Conservation (phyloP, 306 rosid genomes). For the Corylus avellana region DNA sequence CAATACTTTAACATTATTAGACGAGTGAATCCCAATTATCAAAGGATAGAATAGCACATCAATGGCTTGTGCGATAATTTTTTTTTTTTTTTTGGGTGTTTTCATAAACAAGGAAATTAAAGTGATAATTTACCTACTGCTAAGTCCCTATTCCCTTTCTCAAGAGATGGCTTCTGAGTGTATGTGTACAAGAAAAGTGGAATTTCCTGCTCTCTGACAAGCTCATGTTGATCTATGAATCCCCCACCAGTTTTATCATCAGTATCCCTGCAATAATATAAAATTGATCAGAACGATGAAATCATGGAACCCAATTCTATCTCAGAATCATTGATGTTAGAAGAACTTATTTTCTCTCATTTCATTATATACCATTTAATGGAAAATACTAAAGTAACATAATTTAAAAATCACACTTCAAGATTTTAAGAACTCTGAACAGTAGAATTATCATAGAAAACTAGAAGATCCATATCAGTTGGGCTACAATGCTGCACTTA, state of each 20-base stretch:
- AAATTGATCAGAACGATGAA: neutral
- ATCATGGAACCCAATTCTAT: no score
- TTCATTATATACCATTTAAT: no score
- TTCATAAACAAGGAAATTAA: slow-evolving; percentile 1
- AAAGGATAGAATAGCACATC: neutral
- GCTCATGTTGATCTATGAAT: slow-evolving; percentile 31
- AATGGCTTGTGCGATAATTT: neutral
- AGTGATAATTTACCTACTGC: slow-evolving; percentile 40
- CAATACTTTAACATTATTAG: neutral
- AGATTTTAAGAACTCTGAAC: no score
- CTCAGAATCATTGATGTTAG: no score
- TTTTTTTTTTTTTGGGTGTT: neutral
- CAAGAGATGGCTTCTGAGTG: slow-evolving; percentile 31
- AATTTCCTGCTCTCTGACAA: slow-evolving; percentile 41
- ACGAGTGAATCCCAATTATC: neutral
- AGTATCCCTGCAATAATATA: slow-evolving; percentile 42
- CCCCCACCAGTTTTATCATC: slow-evolving; percentile 16
- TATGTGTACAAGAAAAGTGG: slow-evolving; percentile 48
- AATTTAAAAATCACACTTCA: no score
- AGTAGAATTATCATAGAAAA: no score
- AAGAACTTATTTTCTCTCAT: no score
- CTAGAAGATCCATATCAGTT: no score
- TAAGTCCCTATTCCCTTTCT: slow-evolving; percentile 31
- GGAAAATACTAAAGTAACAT: no score
- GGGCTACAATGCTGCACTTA: no score